phyloP scores from a whole-genome alignment of 2,329 filamentous ascomycete species.

The Canariomyces notabilis region DNA sequence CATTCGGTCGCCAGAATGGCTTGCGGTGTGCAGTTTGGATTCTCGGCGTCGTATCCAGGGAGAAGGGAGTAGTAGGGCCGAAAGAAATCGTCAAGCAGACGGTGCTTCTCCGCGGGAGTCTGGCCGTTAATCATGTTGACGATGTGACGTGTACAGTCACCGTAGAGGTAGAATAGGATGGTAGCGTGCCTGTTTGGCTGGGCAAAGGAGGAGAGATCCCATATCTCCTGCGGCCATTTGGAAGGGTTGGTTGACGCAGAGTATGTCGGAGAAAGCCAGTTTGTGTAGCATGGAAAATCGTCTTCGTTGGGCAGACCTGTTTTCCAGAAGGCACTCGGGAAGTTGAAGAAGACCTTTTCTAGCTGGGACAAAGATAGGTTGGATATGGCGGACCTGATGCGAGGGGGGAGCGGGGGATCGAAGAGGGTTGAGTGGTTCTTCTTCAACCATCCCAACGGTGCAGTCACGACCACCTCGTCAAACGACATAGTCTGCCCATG shows the following conservation, averaged over 20 bases:
- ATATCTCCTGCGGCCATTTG: constrained; percentile 23
- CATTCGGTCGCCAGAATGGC: constrained; percentile 58
- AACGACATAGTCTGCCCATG: constrained; percentile 35
- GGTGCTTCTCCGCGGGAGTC: constrained; percentile 5
- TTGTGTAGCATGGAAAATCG: not conserved
- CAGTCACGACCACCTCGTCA: constrained; percentile 48
- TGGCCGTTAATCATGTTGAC: constrained; percentile 20
- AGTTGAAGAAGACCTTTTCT: constrained; percentile 28
- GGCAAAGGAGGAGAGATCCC: constrained; percentile 21
- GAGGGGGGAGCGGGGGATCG: too few relatives aligned
- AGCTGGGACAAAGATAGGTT: constrained; percentile 27
- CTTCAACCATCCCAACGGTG: constrained; percentile 50
- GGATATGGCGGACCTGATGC: too few relatives aligned
- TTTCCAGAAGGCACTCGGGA: constrained; percentile 26
- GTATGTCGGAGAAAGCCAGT: not conserved
- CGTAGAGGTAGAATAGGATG: constrained; percentile 24
- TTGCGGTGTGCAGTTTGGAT: constrained; percentile 46
- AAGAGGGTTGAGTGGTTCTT: constrained; percentile 35
- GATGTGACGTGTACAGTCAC: constrained; percentile 22
- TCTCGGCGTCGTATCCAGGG: constrained; percentile 46
- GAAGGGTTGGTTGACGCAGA: constrained; percentile 19
- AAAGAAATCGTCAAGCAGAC: constrained; percentile 35
- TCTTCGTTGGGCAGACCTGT: constrained; percentile 8
- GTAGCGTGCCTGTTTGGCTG: constrained; percentile 19
- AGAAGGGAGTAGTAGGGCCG: constrained; percentile 60